Percentiles rank a stretch among this genome's conserved stretches.
Conservation (phyloP, 805 yeast species). For the Candida endomychidarum region DNA sequence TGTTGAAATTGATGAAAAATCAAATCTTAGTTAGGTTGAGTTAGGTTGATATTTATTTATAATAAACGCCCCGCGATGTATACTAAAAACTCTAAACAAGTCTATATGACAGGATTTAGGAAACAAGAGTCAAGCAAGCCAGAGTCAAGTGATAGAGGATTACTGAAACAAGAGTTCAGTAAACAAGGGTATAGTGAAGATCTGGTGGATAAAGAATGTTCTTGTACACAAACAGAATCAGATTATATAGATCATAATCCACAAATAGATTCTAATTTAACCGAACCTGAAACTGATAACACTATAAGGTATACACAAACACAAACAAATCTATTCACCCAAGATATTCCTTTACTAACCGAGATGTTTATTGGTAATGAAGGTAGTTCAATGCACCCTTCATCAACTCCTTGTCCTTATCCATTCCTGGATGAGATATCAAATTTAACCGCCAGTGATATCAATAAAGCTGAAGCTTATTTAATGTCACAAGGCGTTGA, state of each 20-base stretch:
- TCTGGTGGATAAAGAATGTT: too few species aligned
- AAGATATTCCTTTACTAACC: too few species aligned
- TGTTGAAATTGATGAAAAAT: background rate
- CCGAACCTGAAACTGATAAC: background rate
- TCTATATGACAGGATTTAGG: too few species aligned
- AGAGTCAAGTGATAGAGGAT: too few species aligned
- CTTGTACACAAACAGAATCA: background rate
- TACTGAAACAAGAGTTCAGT: too few species aligned
- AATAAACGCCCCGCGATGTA: background rate
- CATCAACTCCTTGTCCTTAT: slow-evolving; percentile 9
- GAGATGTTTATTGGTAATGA: background rate
- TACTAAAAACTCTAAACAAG: too few species aligned
- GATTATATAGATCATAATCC: too few species aligned
- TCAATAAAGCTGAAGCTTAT: background rate
- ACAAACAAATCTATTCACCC: too few species aligned
- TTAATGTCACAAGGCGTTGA: background rate
- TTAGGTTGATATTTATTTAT: slow-evolving; percentile 4
- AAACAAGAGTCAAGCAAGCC: too few species aligned
- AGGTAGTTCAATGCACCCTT: slow-evolving; percentile 7
- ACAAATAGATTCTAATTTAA: too few species aligned
- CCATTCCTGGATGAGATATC: slow-evolving; percentile 1
- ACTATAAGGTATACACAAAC: too few species aligned
- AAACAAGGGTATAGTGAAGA: too few species aligned
- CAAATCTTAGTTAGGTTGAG: background rate
- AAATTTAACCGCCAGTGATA: background rate